Base-by-base conservation (phyloP, 2,329 filamentous ascomycete genomes). In the Plectosphaerella plurivora region DNA sequence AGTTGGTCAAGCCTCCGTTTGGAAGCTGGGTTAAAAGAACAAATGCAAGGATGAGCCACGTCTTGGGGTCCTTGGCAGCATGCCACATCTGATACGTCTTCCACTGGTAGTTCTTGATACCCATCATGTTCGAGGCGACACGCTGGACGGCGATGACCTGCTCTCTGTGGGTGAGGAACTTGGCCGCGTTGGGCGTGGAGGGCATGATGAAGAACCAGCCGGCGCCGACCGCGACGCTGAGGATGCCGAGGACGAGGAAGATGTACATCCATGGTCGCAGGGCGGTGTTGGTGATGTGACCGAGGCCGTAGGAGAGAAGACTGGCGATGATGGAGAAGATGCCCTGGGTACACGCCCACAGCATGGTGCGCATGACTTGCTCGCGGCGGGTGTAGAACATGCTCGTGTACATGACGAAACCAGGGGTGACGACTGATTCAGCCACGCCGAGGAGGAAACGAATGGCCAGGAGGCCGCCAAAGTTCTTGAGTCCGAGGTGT, bases 191-290 rank as follows among this genome's bases (percentile, higher is more conserved):
- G 2, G 58, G 56, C 4, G 55, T 57, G 33, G 57, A 48, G 5
- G 57, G 57, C 55, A 59, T 56, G 41, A 57, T 46, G 33, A 58
- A 53, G 4, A 58, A 33, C 55, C 57, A 59, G 12, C 36, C 14
- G 41, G 52, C 42, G 35, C 58, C 57, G 15, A 47, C 46, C n/a
- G 57, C 39, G 8, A 56, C 11, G 20, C 50, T 54, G 18, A 58
- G 51, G 5, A 59, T 46, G 22, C 58, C 58, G 15, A 60, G 55
- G 39, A 84, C 76, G 48, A 84, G 63, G 56, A 80, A 80, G 9
- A 80, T 70, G 62, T 76, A 78, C 5, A 75, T 68, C 77, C 77
- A 80, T 7, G 68, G 59, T 9, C 65, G 60, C 16, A 76, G 63
- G 10, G 63, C 52, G 24, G 63, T 58, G 86, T 89, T 65, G n/a